phyloP scores from a whole-genome alignment of 73 alveolate genomes.

The Breviolum minutum region DNA sequence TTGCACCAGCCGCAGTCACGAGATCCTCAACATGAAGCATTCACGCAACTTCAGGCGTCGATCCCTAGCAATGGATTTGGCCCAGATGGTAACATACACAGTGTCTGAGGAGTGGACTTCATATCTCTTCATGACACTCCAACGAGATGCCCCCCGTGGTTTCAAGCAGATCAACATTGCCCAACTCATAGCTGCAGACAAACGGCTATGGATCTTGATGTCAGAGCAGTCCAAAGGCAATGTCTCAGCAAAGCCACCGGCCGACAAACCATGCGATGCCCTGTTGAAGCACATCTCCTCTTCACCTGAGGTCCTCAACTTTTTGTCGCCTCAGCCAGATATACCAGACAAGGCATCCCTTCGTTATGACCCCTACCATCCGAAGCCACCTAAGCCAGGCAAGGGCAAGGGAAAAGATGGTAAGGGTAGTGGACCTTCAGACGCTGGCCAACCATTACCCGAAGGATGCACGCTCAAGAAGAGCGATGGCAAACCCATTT shows the following conservation, averaged over 20 bases:
- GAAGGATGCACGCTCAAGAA: neutral
- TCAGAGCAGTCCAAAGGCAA: neutral
- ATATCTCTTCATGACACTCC: neutral
- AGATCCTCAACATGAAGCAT: neutral
- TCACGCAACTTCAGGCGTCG: neutral
- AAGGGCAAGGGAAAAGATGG: neutral
- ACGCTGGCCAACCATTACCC: neutral
- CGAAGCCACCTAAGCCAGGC: neutral
- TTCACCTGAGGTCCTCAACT: neutral
- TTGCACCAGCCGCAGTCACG: neutral
- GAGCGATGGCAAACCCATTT: neutral
- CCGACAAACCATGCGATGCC: neutral
- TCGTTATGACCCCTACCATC: neutral
- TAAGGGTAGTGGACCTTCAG: neutral
- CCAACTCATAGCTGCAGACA: neutral
- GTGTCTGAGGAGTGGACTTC: neutral
- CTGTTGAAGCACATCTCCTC: neutral
- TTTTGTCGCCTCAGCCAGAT: neutral
- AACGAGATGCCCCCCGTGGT: neutral
- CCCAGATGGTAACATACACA: neutral
- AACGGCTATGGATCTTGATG: neutral
- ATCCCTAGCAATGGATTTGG: neutral
- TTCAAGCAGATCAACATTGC: neutral
- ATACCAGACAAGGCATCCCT: neutral
- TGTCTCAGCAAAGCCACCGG: neutral